Conservation (phyloP, 192 early-diverging fungal species). For the Rhizoclosmatium globosum region DNA sequence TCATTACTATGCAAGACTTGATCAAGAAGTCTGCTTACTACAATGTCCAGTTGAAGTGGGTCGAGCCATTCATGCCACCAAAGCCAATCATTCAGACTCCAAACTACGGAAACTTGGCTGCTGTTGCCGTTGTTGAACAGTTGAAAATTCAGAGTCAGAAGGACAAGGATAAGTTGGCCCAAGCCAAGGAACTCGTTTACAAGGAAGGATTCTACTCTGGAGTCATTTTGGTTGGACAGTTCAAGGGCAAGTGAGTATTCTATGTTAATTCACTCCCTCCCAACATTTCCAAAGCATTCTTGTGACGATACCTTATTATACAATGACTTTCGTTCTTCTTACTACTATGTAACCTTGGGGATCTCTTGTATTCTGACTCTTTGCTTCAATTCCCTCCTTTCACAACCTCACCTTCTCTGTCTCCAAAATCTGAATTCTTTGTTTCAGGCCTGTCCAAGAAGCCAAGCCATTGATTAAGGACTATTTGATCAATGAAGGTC, state of each 20-base stretch:
- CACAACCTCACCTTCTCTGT: background rate
- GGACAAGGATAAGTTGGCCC: conserved; percentile 89
- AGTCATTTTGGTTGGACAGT: conserved; percentile 83
- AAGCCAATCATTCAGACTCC: conserved; percentile 88
- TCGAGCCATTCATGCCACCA: conserved; percentile 77
- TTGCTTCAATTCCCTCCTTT: background rate
- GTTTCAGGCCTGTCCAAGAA: conserved; percentile 78
- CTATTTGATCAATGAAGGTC: conserved; percentile 70
- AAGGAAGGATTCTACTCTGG: conserved; percentile 99
- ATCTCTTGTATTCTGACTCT: conserved; percentile 22
- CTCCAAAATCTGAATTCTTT: background rate
- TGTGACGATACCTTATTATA: conserved; percentile 34
- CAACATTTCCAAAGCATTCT: conserved; percentile 6
- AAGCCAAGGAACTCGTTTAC: conserved; percentile 94
- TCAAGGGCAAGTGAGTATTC: conserved; percentile 66
- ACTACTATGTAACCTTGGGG: conserved; percentile 33
- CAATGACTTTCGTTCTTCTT: conserved; percentile 36
- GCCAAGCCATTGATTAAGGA: conserved; percentile 87
- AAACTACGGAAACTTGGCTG: conserved; percentile 84
- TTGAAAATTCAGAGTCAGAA: conserved; percentile 97
- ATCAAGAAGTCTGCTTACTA: conserved; percentile 95
- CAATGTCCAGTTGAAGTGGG: conserved; percentile 89
- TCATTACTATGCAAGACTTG: conserved; percentile 87
- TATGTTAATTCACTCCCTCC: background rate
- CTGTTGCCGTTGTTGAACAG: conserved; percentile 84